These are phyloP conservation scores for Fusarium sp. DNA, from an alignment of 2,329 filamentous ascomycete species.

Conservation along the genomic window DNA sequence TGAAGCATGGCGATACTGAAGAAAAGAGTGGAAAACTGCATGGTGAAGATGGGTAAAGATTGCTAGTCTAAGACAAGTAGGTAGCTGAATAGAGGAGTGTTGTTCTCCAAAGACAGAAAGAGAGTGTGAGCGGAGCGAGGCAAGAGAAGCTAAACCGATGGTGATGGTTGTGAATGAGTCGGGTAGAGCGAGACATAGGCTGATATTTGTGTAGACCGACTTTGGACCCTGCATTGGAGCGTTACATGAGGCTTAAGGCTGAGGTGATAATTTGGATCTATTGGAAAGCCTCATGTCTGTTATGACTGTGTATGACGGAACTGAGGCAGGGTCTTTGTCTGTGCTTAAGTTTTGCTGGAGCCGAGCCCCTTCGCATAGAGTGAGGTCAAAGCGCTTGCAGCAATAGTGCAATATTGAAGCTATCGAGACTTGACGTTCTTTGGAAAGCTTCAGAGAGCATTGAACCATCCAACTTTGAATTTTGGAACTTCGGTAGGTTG, in stretches of 20 bases:
- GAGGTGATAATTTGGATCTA: not conserved
- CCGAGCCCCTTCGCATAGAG: not conserved
- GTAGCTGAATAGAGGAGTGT: not conserved
- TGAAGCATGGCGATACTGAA: conserved; percentile 15
- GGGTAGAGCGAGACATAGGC: not conserved
- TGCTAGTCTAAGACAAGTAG: not conserved
- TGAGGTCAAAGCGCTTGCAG: not conserved
- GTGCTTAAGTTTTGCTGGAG: not conserved
- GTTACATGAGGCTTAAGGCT: not conserved
- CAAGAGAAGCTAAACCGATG: not conserved
- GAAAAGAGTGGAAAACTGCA: conserved; percentile 25
- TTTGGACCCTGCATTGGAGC: not conserved
- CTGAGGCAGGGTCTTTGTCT: not conserved
- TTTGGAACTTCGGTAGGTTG: not conserved
- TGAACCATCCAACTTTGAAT: not conserved
- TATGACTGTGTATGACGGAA: not conserved
- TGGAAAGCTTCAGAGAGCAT: not conserved
- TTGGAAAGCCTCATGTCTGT: not conserved
- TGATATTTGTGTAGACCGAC: not conserved
- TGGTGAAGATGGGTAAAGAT: conserved; percentile 7
- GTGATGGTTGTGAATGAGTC: not conserved
- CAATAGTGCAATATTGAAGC: not conserved
- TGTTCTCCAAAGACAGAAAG: not conserved
- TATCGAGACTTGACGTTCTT: not conserved
- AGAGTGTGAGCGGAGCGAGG: conserved; percentile 1